Conservation (phyloP, 805 yeast genomes). For the Ogataea glucozyma region DNA sequence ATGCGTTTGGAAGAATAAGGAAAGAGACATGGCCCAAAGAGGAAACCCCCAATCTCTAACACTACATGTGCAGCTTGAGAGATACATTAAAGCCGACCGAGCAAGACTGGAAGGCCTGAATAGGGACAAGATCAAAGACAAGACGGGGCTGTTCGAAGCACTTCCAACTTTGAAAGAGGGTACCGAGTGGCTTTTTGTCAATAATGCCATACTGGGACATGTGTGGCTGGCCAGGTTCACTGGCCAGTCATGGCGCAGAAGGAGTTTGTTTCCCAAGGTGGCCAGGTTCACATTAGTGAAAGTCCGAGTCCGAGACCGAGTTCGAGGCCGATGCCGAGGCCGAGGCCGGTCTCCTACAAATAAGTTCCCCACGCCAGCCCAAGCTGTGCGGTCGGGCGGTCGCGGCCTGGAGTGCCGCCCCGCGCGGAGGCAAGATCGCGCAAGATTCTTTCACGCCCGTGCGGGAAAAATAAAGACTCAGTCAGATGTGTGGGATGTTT, state of each 20-base stretch:
- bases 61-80: constrained; percentile 1
- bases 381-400: too few relatives aligned
- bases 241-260: not conserved
- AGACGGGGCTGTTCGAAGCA: constrained; percentile 2
- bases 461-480: constrained; percentile 3
- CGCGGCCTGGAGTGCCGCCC: too few relatives aligned
- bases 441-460: too few relatives aligned
- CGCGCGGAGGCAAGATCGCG: too few relatives aligned
- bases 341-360: too few relatives aligned
- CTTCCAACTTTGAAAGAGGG: not conserved
- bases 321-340: too few relatives aligned
- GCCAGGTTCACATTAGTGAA: too few relatives aligned
- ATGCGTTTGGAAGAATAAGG: constrained; percentile 3
- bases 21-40: constrained; percentile 1
- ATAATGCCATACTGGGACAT: not conserved
- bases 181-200: constrained; percentile 1
- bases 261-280: too few relatives aligned
- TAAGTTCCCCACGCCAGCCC: too few relatives aligned
- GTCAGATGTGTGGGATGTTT: not conserved
- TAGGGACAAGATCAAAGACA: not conserved
- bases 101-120: not conserved
- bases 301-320: constrained; percentile 1
- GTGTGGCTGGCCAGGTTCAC: constrained; percentile 6
- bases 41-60: constrained; percentile 1
- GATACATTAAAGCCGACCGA: constrained; percentile 4